phyloP scores from a whole-genome alignment of 1,284 basidiomycete genomes.

The Testicularia cyperi region DNA sequence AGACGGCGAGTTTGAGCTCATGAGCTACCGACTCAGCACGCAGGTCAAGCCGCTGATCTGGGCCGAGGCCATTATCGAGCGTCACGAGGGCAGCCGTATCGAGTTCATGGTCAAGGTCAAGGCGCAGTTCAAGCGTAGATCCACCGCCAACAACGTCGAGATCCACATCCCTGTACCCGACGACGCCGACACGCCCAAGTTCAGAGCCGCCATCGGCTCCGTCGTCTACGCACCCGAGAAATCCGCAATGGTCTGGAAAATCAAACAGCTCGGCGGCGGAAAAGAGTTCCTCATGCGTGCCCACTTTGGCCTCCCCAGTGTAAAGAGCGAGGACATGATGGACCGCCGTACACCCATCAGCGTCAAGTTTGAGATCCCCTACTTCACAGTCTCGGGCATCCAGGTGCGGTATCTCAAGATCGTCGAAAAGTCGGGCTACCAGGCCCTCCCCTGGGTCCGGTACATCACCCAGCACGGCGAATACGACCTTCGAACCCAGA shows the following conservation, averaged over 20 bases:
- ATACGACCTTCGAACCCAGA: constrained; percentile 69
- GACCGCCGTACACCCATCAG: constrained; percentile 91
- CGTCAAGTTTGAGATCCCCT: constrained; percentile 96
- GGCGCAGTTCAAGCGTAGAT: constrained; percentile 94
- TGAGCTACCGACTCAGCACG: constrained; percentile 93
- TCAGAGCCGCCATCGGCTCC: constrained; percentile 65
- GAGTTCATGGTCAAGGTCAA: constrained; percentile 99
- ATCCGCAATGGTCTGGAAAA: constrained; percentile 60
- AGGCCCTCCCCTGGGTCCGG: constrained; percentile 70
- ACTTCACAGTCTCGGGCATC: constrained; percentile 90
- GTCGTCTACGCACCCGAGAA: constrained; percentile 59
- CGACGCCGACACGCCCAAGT: constrained; percentile 96
- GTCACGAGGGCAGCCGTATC: constrained; percentile 86
- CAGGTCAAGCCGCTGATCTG: constrained; percentile 96
- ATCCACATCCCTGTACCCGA: constrained; percentile 97
- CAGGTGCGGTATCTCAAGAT: constrained; percentile 96
- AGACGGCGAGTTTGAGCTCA: constrained; percentile 97
- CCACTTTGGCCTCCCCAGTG: constrained; percentile 59
- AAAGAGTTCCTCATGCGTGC: constrained; percentile 59
- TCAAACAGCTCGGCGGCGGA: constrained; percentile 59
- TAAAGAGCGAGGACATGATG: constrained; percentile 67
- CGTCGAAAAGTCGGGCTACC: constrained; percentile 89
- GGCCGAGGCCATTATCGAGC: constrained; percentile 96
- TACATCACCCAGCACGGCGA: constrained; percentile 91
- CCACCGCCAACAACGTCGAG: constrained; percentile 97